phyloP scores from a whole-genome alignment of 495 filamentous ascomycete species.

The Sporormia fimetaria region DNA sequence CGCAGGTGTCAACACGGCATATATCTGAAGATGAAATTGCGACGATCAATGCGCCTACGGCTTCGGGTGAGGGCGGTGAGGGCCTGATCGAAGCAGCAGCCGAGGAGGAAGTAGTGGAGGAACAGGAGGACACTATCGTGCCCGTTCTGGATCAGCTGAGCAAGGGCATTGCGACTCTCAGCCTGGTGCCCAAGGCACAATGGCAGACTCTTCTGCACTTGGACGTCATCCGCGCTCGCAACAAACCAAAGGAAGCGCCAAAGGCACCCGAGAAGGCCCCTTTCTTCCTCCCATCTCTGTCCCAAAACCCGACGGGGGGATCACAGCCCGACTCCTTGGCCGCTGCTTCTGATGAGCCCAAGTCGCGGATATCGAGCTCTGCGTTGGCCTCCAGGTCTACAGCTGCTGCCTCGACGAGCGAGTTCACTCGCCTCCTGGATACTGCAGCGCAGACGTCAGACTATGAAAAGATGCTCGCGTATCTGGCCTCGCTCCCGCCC shows the following conservation, averaged over 20 bases:
- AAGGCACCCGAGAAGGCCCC: conserved; percentile 90
- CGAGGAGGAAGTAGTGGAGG: conserved; percentile 27
- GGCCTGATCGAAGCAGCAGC: conserved; percentile 48
- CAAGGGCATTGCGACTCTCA: conserved; percentile 71
- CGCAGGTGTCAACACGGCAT: conserved; percentile 69
- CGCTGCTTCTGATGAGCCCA: neutral
- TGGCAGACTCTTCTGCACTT: conserved; percentile 93
- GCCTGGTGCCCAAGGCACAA: conserved; percentile 71
- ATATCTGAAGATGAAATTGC: conserved; percentile 64
- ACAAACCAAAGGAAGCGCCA: conserved; percentile 84
- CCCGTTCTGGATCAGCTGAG: conserved; percentile 62
- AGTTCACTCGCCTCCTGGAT: conserved; percentile 51
- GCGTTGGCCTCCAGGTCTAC: conserved; percentile 31
- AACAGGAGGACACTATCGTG: conserved; percentile 31
- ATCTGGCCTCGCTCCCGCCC: conserved; percentile 68
- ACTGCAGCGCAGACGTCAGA: conserved; percentile 37
- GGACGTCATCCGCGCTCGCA: conserved; percentile 80
- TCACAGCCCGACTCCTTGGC: conserved; percentile 8
- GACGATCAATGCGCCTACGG: conserved; percentile 47
- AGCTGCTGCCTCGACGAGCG: conserved; percentile 23
- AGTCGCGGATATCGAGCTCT: conserved; percentile 14
- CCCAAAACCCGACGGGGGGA: conserved; percentile 15
- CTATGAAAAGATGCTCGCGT: conserved; percentile 46
- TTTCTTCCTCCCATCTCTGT: conserved; percentile 78
- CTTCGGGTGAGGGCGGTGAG: conserved; percentile 73